phyloP scores from a whole-genome alignment of 352 stramenopile genomes.

The Pythium aquatile region DNA sequence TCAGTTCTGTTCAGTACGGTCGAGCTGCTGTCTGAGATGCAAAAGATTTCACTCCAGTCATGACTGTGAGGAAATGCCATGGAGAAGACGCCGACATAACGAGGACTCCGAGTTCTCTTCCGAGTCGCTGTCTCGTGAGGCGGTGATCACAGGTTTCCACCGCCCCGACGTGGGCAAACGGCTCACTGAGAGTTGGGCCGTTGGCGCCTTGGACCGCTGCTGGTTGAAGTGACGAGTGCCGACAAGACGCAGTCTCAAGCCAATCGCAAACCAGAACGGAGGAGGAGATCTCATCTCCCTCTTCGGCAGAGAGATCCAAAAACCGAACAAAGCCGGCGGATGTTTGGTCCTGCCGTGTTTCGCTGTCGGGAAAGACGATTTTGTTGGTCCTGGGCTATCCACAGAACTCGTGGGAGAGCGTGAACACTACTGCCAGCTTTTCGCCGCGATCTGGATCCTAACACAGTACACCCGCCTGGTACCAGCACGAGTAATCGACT shows the following conservation, averaged over 20 bases:
- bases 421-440: background rate
- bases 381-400: background rate
- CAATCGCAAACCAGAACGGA: background rate
- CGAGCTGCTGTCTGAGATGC: background rate
- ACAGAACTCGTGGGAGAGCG: background rate
- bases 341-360: background rate
- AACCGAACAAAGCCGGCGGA: background rate
- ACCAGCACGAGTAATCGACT: background rate
- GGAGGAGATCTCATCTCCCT: slow-evolving; percentile 1
- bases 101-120: too few relatives aligned
- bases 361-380: background rate
- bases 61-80: too few relatives aligned
- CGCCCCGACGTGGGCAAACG: background rate
- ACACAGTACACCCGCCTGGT: background rate
- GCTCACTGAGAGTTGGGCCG: background rate
- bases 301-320: background rate
- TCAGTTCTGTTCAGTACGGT: background rate
- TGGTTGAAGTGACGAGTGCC: slow-evolving; percentile 7
- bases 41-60: too few relatives aligned
- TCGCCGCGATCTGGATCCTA: background rate
- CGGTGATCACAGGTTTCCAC: background rate
- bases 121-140: too few relatives aligned
- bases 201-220: background rate
- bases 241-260: background rate
- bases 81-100: too few relatives aligned